Evolutionary conservation across 2,329 filamentous ascomycete species (phyloP).

Genomic region (Chaetomiaceae sp.): DNA sequence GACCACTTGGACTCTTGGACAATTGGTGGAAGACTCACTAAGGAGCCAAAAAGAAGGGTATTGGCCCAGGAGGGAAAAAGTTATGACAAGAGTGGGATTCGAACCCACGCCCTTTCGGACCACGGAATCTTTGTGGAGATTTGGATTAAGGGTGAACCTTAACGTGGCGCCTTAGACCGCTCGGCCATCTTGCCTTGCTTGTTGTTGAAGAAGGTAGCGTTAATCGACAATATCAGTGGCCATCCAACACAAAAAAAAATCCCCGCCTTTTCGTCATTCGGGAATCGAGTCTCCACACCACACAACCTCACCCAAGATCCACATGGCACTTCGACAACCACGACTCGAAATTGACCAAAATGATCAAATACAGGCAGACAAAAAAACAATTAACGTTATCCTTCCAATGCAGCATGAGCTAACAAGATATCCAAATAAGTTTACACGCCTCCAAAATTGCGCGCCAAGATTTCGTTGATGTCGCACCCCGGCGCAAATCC

Average conservation of each 20-base stretch:
- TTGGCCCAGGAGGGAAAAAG: background rate
- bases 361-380: no score
- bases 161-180: constrained; percentile 24
- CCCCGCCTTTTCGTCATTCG: background rate
- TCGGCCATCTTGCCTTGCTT: constrained; percentile 21
- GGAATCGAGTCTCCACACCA: no score
- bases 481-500: constrained; percentile 60
- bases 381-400: no score
- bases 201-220: background rate
- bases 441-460: constrained; percentile 34
- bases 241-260: no score
- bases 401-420: background rate
- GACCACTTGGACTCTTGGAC: background rate
- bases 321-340: no score
- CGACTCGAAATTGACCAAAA: no score
- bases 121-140: constrained; percentile 17
- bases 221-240: background rate
- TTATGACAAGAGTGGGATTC: constrained; percentile 23
- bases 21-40: background rate
- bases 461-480: constrained; percentile 37
- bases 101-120: constrained; percentile 22
- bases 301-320: no score
- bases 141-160: constrained; percentile 21
- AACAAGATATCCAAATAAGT: background rate
- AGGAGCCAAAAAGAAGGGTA: background rate